Percentiles rank a stretch among this genome's conserved stretches.
phyloP scores from a whole-genome alignment of 2,329 filamentous ascomycete genomes.

The Aureobasidium namibiae region DNA sequence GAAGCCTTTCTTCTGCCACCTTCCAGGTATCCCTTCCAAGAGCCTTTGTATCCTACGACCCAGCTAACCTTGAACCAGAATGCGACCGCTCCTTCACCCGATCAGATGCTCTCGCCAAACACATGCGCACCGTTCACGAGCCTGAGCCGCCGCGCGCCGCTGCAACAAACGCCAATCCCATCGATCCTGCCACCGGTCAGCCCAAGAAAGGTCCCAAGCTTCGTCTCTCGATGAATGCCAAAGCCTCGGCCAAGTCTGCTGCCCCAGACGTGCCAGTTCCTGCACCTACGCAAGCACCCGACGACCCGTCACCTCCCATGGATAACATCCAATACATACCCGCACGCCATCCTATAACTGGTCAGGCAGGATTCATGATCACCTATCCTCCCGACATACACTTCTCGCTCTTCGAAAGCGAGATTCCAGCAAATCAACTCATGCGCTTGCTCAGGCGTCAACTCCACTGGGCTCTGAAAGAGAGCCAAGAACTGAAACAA shows the following conservation, averaged over 20 bases:
- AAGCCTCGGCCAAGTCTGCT: constrained; percentile 18
- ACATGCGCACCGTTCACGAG: constrained; percentile 98
- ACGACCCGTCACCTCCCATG: constrained; percentile 32
- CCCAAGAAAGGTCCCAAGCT: constrained; percentile 36
- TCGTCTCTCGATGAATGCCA: constrained; percentile 31
- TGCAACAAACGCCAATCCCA: constrained; percentile 65
- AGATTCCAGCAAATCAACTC: constrained; percentile 57
- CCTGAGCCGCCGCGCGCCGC: constrained; percentile 71
- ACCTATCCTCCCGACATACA: constrained; percentile 50
- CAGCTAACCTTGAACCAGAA: constrained; percentile 47
- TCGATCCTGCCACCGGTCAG: constrained; percentile 30
- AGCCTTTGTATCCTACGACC: background rate
- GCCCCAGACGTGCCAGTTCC: constrained; percentile 14
- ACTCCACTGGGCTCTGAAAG: constrained; percentile 62
- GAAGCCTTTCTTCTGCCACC: constrained; percentile 94
- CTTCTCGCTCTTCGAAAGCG: constrained; percentile 59
- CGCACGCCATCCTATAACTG: constrained; percentile 51
- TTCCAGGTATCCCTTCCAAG: constrained; percentile 61
- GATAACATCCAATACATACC: constrained; percentile 53
- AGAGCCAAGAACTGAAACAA: constrained; percentile 53
- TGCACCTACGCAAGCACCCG: constrained; percentile 11
- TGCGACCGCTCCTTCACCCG: constrained; percentile 95
- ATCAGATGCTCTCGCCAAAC: constrained; percentile 91
- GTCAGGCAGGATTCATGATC: constrained; percentile 38
- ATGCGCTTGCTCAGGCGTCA: constrained; percentile 57